These are phyloP conservation scores for Mucor velutinosus DNA, from an alignment of 371 early-diverging fungal species.

Conservation along the genomic window DNA sequence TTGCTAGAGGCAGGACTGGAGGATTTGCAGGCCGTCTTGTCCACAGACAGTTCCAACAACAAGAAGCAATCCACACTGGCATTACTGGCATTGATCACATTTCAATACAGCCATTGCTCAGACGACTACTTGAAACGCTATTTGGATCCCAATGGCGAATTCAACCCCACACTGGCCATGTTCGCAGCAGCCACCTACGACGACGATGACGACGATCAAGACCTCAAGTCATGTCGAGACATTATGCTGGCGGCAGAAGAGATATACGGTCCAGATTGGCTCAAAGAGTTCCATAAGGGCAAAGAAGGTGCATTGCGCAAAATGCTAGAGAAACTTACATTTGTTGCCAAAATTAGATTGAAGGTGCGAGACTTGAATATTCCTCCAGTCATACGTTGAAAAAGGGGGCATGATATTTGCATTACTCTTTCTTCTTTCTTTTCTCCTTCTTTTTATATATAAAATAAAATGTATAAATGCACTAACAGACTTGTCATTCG, in stretches of 20 bases:
- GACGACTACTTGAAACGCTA: conserved; percentile 18
- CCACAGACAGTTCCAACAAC: conserved; percentile 10
- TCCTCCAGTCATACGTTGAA: conserved; percentile 12
- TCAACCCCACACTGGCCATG: conserved; percentile 21
- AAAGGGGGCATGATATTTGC: neutral
- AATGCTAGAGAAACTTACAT: conserved; percentile 30
- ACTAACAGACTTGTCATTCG: neutral
- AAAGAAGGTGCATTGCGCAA: conserved; percentile 17
- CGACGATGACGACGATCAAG: neutral
- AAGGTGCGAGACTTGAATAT: conserved; percentile 18
- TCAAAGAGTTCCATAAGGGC: conserved; percentile 20
- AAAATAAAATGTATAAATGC: neutral
- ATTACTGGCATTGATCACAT: conserved; percentile 19
- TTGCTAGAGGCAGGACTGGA: conserved; percentile 23
- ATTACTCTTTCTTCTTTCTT: neutral
- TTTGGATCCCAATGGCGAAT: conserved; percentile 29
- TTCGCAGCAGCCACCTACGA: conserved; percentile 31
- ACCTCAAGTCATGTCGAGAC: conserved; percentile 22
- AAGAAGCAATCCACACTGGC: conserved; percentile 25
- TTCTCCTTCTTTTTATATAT: neutral
- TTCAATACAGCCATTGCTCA: conserved; percentile 13
- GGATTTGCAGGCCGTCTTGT: conserved; percentile 22
- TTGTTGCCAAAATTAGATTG: conserved; percentile 27
- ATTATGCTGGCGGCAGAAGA: conserved; percentile 28
- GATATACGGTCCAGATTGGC: conserved; percentile 25